Evolutionary conservation across 2,329 filamentous ascomycete genomes (phyloP).

Genomic region (Pyrenophora teres): DNA sequence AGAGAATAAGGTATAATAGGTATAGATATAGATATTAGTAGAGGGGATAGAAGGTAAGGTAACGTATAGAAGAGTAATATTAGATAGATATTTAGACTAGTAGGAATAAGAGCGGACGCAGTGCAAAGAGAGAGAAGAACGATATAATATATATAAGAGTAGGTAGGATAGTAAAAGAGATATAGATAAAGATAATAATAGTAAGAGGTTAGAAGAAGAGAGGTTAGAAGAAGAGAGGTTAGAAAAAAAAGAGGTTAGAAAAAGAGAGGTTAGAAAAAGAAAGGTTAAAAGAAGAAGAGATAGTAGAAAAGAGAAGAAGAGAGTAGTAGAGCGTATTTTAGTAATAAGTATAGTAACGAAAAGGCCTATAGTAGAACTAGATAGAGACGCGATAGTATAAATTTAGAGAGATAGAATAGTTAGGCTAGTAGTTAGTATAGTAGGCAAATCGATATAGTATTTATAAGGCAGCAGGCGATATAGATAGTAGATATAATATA

Average conservation of each 20-base stretch:
- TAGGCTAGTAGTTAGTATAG: conserved; percentile 14
- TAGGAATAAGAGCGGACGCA: conserved; percentile 9
- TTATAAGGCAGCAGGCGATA: conserved; percentile 11
- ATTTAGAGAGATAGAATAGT: no score
- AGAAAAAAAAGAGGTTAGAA: conserved; percentile 7
- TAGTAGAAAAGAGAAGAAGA: no score
- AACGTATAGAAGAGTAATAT: conserved; percentile 9
- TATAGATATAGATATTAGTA: no score
- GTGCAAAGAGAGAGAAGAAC: conserved; percentile 7
- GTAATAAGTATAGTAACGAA: no score
- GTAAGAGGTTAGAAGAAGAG: no score
- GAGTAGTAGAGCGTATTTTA: no score
- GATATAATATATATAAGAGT: neutral
- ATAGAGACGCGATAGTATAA: no score
- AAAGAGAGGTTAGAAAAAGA: conserved; percentile 6
- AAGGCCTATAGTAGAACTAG: no score
- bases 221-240: no score
- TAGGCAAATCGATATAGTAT: conserved; percentile 13
- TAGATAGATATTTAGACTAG: no score
- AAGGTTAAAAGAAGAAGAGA: conserved; percentile 7
- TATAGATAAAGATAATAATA: neutral
- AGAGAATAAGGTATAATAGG: no score
- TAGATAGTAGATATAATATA: no score
- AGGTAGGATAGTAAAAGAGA: neutral
- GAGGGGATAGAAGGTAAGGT: neutral